Evolutionary conservation across 306 rosid species (phyloP).

Genomic region (Castanea sativa): DNA sequence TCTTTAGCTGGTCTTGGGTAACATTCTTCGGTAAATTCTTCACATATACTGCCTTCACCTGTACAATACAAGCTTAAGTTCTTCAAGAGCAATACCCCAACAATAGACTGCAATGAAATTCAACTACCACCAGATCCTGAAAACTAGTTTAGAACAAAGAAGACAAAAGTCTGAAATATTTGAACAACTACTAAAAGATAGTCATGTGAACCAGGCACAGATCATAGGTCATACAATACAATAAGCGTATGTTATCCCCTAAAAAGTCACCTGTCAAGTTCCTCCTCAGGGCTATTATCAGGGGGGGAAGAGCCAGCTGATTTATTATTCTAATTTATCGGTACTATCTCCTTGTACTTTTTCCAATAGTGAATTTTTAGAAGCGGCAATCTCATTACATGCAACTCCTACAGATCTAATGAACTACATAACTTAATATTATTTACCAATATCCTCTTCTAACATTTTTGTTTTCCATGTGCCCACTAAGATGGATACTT

Average conservation of each 20-base stretch:
- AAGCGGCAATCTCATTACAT: background rate
- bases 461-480: background rate
- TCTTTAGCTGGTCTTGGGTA: constrained; percentile 87
- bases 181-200: background rate
- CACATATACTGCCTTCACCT: constrained; percentile 95
- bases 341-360: background rate
- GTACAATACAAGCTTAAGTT: constrained; percentile 20
- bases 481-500: background rate
- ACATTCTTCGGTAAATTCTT: constrained; percentile 84
- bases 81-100: constrained; percentile 18
- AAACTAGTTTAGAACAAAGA: background rate
- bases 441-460: no score
- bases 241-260: background rate
- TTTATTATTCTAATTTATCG: background rate
- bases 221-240: background rate
- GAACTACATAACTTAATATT: background rate
- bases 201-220: background rate
- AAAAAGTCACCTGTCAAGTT: background rate
- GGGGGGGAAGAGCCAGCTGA: background rate
- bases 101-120: background rate
- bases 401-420: background rate
- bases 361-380: background rate
- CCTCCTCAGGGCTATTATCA: background rate
- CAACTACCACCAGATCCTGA: background rate
- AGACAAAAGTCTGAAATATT: background rate